Evolutionary conservation across 306 rosid genomes (phyloP).

Genomic region (Arachis stenosperma): DNA sequence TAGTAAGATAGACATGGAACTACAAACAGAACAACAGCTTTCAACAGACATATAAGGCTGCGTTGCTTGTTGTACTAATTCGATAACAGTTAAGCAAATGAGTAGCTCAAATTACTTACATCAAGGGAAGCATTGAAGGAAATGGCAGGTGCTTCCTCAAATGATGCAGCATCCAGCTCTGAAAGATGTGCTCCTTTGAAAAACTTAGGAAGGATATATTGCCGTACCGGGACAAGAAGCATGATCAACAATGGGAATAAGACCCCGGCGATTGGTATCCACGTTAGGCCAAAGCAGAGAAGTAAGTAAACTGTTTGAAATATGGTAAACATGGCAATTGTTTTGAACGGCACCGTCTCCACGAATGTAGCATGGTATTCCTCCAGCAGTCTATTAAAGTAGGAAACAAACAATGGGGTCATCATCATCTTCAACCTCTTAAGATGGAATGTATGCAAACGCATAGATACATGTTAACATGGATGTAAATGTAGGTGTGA

Average conservation of each 20-base stretch:
- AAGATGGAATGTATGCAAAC: constrained; percentile 20
- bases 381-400: constrained; percentile 74
- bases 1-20: constrained; percentile 9
- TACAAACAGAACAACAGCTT: constrained; percentile 12
- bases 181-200: constrained; percentile 89
- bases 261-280: constrained; percentile 97
- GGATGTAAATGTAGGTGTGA: background rate
- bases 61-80: background rate
- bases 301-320: constrained; percentile 91
- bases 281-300: constrained; percentile 86
- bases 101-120: constrained; percentile 50
- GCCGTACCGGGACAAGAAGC: constrained; percentile 97
- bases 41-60: background rate
- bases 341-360: constrained; percentile 87
- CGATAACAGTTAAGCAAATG: background rate
- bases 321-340: constrained; percentile 74
- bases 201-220: constrained; percentile 80
- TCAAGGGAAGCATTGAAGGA: constrained; percentile 79
- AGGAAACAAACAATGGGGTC: constrained; percentile 41
- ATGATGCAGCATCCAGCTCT: constrained; percentile 89
- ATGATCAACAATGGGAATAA: constrained; percentile 92
- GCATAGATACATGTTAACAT: background rate
- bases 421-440: constrained; percentile 41
- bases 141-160: constrained; percentile 84
- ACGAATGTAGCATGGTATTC: constrained; percentile 76